Base-by-base conservation (phyloP, 2,329 filamentous ascomycete species). In the Epichloe glyceriae region DNA sequence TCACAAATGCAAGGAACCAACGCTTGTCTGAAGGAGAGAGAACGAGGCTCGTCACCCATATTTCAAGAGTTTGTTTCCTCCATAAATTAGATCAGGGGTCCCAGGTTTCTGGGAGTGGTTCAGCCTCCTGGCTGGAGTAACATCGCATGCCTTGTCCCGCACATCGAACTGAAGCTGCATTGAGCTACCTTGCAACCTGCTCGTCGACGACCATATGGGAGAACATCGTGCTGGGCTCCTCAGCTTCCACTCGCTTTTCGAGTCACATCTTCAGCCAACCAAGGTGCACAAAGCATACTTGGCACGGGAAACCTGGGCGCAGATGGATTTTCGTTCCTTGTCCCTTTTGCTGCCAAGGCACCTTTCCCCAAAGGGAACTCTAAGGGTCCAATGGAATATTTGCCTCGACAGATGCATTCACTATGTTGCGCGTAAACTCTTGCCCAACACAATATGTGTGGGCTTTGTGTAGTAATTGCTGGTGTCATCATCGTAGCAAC, bases 1-100 rank as follows among this genome's bases (percentile, higher is more conserved):
- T 54, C 51, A 54, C 54, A 52, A 54, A 56, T 54, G 54, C 26
- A 41, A 55, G 53, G 50, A 55, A 53, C 54, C 30, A 26, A 52
- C 43, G 47, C 43, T 39, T 17, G 22, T 45, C 22, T 15, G 40
- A 19, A 46, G 41, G 39, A 41, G 47, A 45, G 49, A 46, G 48
- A 22, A 44, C 19, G 34, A 40, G 22, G n/a, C 34, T 52, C 34
- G 41, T 45, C 33, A 34, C 40, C 37, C 30, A 46, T 19, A 47
- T 22, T 42, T 35, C 39, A 50, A 26, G n/a, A 39, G 14, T 26
- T 34, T 30, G 15, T 34, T 40, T 26, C 26, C 8, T 12, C 35
- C 15, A 11, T 46, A 5, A 22, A 22, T 22, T 22, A 22, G 4
- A 22, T 22, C 20, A 5, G 3, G 20, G 20, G 20, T 22, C 20